A percentile compares a stretch with the other conserved stretches of the same genome.
These are phyloP conservation scores for Crotalaria pallida DNA, from an alignment of 306 rosid species.

Conservation along the genomic window DNA sequence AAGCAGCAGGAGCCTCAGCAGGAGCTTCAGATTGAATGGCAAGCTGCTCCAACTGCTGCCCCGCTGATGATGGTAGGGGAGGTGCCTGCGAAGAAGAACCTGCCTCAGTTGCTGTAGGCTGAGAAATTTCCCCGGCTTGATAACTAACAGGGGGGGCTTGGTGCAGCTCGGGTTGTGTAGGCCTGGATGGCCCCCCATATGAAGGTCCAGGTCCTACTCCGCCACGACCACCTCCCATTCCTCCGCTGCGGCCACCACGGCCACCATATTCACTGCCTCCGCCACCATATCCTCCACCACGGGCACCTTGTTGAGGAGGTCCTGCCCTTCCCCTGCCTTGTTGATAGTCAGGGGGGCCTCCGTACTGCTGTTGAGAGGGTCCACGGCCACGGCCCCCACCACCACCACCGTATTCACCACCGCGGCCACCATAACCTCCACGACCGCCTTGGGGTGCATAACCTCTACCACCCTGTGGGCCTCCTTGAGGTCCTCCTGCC, in stretches of 20 bases:
- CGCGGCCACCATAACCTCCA: slow-evolving; percentile 58
- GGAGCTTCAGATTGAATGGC: slow-evolving; percentile 39
- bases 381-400: slow-evolving; percentile 55
- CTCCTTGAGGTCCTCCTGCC: slow-evolving; percentile 41
- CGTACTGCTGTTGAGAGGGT: slow-evolving; percentile 61
- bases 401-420: slow-evolving; percentile 57
- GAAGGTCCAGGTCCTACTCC: slow-evolving; percentile 64
- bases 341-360: slow-evolving; percentile 60
- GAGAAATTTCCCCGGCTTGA: slow-evolving; percentile 61
- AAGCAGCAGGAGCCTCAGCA: slow-evolving; percentile 17
- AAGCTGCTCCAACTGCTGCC: slow-evolving; percentile 33
- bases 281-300: slow-evolving; percentile 58
- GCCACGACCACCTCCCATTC: slow-evolving; percentile 36
- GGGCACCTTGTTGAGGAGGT: slow-evolving; percentile 68
- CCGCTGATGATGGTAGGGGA: slow-evolving; percentile 24
- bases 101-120: slow-evolving; percentile 42
- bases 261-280: slow-evolving; percentile 37
- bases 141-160: slow-evolving; percentile 78
- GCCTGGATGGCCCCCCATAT: slow-evolving; percentile 59
- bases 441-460: slow-evolving; percentile 56
- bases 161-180: slow-evolving; percentile 94
- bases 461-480: slow-evolving; percentile 64
- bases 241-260: slow-evolving; percentile 43
- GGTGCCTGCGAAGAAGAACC: slow-evolving; percentile 56
- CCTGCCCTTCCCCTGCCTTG: slow-evolving; percentile 91